Conservation (phyloP, 129 eudicot species). For the Flaveria linearis region DNA sequence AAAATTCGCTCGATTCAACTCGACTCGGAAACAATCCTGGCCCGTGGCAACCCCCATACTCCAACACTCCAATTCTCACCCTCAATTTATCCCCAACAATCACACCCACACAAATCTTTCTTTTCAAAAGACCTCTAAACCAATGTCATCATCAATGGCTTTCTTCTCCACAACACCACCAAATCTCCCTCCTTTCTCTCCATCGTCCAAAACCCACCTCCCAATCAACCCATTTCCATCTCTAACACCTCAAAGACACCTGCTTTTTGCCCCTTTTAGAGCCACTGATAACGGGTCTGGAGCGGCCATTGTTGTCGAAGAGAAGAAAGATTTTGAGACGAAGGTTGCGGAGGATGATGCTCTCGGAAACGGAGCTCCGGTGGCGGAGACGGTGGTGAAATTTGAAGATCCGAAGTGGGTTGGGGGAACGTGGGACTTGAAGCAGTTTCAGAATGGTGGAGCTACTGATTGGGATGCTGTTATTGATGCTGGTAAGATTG, state of each 20-base stretch:
- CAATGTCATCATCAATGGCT: constrained; percentile 62
- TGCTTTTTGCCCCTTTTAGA: constrained; percentile 35
- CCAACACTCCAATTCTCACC: constrained; percentile 36
- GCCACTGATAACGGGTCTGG: constrained; percentile 69
- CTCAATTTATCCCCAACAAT: constrained; percentile 29
- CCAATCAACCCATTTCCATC: constrained; percentile 41
- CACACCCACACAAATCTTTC: constrained; percentile 24
- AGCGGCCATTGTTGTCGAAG: constrained; percentile 39
- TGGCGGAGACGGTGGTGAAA: constrained; percentile 35
- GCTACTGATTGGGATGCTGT: constrained; percentile 90
- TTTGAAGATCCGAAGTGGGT: constrained; percentile 83
- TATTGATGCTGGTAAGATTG: constrained; percentile 87
- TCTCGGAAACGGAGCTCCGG: constrained; percentile 65
- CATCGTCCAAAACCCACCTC: constrained; percentile 43
- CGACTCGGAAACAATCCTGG: too few species aligned
- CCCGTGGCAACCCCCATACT: too few species aligned
- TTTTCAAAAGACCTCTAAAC: neutral
- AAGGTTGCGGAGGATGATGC: constrained; percentile 34
- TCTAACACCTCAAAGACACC: constrained; percentile 43
- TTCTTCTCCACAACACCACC: constrained; percentile 60
- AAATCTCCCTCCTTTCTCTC: constrained; percentile 50
- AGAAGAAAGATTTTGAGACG: constrained; percentile 29
- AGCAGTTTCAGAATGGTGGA: constrained; percentile 80
- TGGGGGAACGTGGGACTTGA: constrained; percentile 89
- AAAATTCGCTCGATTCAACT: too few species aligned